Evolutionary conservation across 768 basidiomycete genomes (phyloP), one percentile per base, ranked within the genome.

Genomic region (Boletus vinaceobasis): DNA sequence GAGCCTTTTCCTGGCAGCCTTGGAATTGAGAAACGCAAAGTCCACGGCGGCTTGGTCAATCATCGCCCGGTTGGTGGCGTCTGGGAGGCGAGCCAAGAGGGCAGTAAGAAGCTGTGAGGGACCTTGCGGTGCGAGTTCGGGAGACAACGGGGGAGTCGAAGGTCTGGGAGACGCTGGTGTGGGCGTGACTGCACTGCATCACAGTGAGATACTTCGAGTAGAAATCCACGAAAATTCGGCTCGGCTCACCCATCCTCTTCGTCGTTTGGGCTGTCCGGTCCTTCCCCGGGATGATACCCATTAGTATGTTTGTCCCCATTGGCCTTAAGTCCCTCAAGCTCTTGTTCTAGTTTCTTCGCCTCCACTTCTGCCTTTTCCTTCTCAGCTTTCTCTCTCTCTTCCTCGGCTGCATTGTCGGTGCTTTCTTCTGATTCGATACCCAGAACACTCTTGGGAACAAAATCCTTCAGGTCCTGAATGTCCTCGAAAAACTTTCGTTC

Each of bases 41-140:
- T 99, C 96, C 37, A 98, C 84, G 0, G 94, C 94, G 29, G 88
- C 87, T 71, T 96, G 92, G 67, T 99, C 97, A 53, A 98, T 90
- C 56, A 93, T 70, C 2, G 83, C 80, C 15, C 91, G 84, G 65
- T 93, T 98, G 13, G 90, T 95, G n/a, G 91, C 90, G 68, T 99
- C 96, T 0, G 96, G 90, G 11, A 99, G 78, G 29, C 94, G 88
- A 33, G 89, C 86, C 37, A 99, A 85, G 19, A 99, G 77, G 11
- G 92, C 90, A 5, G 90, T 93, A 44, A 99, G 81, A 37, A 98
- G 80, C 57, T 98, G 94, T 0, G 93, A 92, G 8, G 97, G 96
- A 7, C 95, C 97, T 59, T 92, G 89, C 9, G 93, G 83, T 2
- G 87, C 84, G 32, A 93, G 72, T 35, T 84, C 84, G 29, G 90